Evolutionary conservation across 164 flowering plant genomes (phyloP).

Genomic region (grape (Vitis vinifera)): DNA sequence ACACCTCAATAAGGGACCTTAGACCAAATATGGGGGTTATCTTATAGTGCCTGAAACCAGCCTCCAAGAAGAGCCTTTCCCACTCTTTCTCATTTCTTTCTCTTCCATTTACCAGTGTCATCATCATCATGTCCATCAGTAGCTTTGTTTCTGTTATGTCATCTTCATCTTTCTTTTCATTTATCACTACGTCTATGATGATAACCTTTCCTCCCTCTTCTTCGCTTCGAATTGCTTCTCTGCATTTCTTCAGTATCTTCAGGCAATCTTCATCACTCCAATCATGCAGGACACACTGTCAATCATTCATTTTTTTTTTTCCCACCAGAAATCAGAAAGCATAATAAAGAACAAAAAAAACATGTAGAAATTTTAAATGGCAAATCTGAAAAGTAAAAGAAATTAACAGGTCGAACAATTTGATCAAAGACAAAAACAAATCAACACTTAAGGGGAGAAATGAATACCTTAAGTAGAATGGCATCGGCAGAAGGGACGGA

Average conservation of each 20-base stretch:
- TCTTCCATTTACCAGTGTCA: conserved; percentile 17
- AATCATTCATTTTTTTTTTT: not conserved
- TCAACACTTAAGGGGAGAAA: too few relatives aligned
- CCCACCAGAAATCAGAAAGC: not conserved
- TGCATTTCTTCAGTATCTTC: not conserved
- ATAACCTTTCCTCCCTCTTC: not conserved
- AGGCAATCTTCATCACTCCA: not conserved
- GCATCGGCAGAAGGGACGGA: conserved; percentile 28
- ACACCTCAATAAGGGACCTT: too few relatives aligned
- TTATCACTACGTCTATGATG: conserved; percentile 15
- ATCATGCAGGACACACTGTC: conserved; percentile 15
- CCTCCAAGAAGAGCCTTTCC: not conserved
- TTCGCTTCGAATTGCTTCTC: not conserved
- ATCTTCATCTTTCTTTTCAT: not conserved
- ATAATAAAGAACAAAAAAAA: too few relatives aligned
- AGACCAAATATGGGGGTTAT: not conserved
- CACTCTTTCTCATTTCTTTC: conserved; percentile 23
- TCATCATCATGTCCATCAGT: not conserved
- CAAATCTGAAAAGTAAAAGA: too few relatives aligned
- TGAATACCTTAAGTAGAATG: conserved; percentile 24
- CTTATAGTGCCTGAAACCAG: not conserved
- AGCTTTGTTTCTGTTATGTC: conserved; percentile 15
- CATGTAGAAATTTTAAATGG: too few relatives aligned
- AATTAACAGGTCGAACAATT: too few relatives aligned
- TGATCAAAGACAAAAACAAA: too few relatives aligned